Base-by-base conservation (phyloP, 169 alveolate species). In the Cryptosporidium muris region DNA sequence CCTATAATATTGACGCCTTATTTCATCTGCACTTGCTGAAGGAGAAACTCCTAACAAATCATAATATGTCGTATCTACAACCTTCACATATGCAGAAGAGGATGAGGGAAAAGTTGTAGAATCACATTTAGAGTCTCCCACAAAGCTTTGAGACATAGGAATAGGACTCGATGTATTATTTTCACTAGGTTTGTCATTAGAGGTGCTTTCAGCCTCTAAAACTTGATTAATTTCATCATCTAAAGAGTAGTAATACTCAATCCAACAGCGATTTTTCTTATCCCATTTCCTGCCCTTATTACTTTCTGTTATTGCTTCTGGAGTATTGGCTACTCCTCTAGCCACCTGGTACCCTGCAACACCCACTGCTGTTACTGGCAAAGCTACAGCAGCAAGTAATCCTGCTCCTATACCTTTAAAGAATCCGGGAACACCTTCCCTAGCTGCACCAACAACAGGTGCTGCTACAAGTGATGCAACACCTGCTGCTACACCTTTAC, bases 401-500 rank as follows among this genome's bases (percentile, higher is more conserved):
- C 97, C 97, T 36, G 95, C 95, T n/a, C 94, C 96, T 63, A 92
- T 81, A 7, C 97, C 97, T 60, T 94, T 94, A 68, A 94, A 91
- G 67, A 94, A 94, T 4, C 97, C 97, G 51, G 91, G 82, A 16
- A 94, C 92, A 16, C 97, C 97, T 53, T 91, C 94, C 36, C 92
- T 90, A n/a, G 91, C 88, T 16, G 95, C 96, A 25, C 97, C 96
- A 5, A 93, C 94, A 2, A 93, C 94, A 11, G 97, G 97, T 37
- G 94, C 91, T 3, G 93, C 92, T 56, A 94, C 94, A 42, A 94
- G 91, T 42, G 94, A 90, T n/a, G 95, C 94, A 51, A 94, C 94
- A 4, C 97, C 97, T 51, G 91, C 92, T 12, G 92, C 94, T 40
- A 93, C 94, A 3, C 97, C 97, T 68, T 94, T 94, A n/a, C 95